Base-by-base conservation (phyloP, 805 yeast species). In the Candida ovalis region DNA sequence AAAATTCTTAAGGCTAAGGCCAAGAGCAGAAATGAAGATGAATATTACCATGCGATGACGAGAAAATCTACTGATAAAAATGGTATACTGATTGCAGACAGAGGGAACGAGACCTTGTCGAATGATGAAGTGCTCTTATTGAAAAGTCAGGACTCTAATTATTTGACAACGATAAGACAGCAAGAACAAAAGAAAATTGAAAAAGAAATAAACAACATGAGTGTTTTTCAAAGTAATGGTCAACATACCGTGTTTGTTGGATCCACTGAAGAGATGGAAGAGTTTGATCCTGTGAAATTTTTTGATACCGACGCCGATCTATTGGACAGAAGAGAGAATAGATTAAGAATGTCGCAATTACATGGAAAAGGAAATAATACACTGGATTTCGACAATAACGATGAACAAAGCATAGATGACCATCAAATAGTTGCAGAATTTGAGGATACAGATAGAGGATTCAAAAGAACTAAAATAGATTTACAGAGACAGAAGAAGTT, bases 41-140 rank as follows among this genome's bases (percentile, higher is more conserved):
- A 94, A 68, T 94, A 86, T 71, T 90, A 92, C 67, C 96, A 89
- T 78, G 94, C 89, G 19, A 94, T 94, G 99, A 79, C 84, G 28
- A 73, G 76, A 13, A 73, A 75, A 51, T 76, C 75, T 58, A 81
- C 94, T 4, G 96, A 89, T 54, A 69, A 74, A 2, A 71, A 76
- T 10, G 97, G 97, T 1, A 74, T 87, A 8, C 60, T 86, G 43
- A 64, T 86, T 10, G 71, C 82, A 1, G 88, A 87, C 21, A 74
- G 96, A 51, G 86, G 80, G 18, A 76, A 73, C 23, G 86, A 80
- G 55, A 71, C 72, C 28, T 68, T 90, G 46, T 69, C 81, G 8
- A 77, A 76, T 43, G 96, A 84, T 47, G 96, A 92, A 60, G 86
- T 86, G 43, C 81, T 87, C 62, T 73, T 94, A 40, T 70, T 91